These are phyloP conservation scores for Remersonia thermophila DNA, from an alignment of 2,329 filamentous ascomycete species.

Conservation along the genomic window DNA sequence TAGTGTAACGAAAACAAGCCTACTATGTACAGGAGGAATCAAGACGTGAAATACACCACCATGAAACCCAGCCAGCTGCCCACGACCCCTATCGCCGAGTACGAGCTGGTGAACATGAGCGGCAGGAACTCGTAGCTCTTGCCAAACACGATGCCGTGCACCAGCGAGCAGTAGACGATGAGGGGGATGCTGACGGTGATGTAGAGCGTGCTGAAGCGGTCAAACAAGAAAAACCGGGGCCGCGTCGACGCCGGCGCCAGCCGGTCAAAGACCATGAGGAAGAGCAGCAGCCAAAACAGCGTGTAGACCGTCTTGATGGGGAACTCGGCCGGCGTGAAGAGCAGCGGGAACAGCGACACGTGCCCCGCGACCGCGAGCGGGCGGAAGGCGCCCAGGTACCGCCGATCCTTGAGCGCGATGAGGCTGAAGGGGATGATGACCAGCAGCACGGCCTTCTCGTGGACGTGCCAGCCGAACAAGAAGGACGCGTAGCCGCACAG, in stretches of 20 bases:
- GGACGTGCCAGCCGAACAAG: slow-evolving; percentile 96
- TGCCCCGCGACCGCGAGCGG: slow-evolving; percentile 88
- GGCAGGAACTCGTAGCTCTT: slow-evolving; percentile 78
- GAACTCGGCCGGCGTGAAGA: slow-evolving; percentile 88
- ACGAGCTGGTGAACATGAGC: slow-evolving; percentile 93
- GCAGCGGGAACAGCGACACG: slow-evolving; percentile 84
- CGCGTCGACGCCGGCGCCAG: slow-evolving; percentile 72
- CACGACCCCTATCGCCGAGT: slow-evolving; percentile 86
- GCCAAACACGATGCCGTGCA: slow-evolving; percentile 77
- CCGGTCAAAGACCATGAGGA: slow-evolving; percentile 75
- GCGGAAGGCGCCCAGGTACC: slow-evolving; percentile 82
- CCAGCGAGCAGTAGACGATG: slow-evolving; percentile 73
- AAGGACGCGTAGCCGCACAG: slow-evolving; percentile 94
- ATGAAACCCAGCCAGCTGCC: slow-evolving; percentile 92
- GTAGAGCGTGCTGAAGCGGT: slow-evolving; percentile 82
- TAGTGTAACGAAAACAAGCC: no score
- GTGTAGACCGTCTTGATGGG: slow-evolving; percentile 91
- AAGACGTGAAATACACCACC: slow-evolving; percentile 71
- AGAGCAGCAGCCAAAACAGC: slow-evolving; percentile 77
- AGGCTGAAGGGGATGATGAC: slow-evolving; percentile 93
- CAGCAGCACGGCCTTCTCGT: slow-evolving; percentile 91
- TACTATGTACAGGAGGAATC: no score
- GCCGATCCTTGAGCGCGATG: slow-evolving; percentile 76
- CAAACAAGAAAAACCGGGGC: slow-evolving; percentile 76
- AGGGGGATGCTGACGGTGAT: slow-evolving; percentile 81